Conservation (phyloP, 768 basidiomycete species). For the Russula foetens region DNA sequence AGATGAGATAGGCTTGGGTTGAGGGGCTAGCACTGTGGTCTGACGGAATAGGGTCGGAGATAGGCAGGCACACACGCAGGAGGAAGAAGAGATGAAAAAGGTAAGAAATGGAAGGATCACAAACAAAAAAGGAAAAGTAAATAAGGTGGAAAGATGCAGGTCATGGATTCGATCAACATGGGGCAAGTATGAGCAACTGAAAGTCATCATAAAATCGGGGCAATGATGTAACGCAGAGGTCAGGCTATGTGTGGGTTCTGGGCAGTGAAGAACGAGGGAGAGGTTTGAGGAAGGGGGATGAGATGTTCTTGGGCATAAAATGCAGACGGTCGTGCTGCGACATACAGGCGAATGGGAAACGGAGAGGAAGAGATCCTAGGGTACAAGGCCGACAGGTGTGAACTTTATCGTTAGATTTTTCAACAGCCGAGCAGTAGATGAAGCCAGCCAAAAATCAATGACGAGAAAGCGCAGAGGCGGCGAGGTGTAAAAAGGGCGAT, state of each 20-base stretch:
- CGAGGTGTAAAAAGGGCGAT: too few species aligned
- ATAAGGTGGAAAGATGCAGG: conserved; percentile 3
- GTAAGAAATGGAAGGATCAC: not conserved
- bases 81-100: not conserved
- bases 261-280: too few species aligned
- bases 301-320: conserved; percentile 3
- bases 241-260: not conserved
- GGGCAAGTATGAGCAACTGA: conserved; percentile 8
- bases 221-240: conserved; percentile 5
- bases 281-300: not conserved
- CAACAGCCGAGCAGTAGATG: not conserved
- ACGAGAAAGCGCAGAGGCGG: not conserved
- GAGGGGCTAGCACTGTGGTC: conserved; percentile 6
- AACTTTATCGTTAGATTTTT: not conserved
- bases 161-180: conserved; percentile 7
- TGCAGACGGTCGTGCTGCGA: not conserved
- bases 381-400: not conserved
- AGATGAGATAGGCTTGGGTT: conserved; percentile 5
- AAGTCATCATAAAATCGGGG: conserved; percentile 15
- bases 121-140: not conserved
- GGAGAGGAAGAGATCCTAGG: not conserved
- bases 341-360: not conserved
- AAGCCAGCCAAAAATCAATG: not conserved
- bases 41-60: conserved; percentile 12
- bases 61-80: not conserved